Base-by-base conservation (phyloP, 2,329 filamentous ascomycete genomes). In the Fusarium mundagurra region DNA sequence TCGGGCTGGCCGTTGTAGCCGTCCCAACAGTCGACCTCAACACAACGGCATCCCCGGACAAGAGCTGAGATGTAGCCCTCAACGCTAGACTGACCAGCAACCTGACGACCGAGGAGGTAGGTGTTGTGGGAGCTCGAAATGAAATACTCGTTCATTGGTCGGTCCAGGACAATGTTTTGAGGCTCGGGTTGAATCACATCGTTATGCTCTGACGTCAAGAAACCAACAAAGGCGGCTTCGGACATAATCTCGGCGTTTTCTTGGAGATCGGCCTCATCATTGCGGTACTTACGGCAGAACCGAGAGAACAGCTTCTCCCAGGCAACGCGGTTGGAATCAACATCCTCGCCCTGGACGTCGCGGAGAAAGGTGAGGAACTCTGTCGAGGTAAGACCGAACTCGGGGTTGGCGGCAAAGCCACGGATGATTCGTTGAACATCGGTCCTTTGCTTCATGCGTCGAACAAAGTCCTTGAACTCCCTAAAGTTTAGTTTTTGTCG, bases 111-210 rank as follows among this genome's bases (percentile, higher is more conserved):
- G 9, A 97, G 87, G 2, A 99, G 91, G 79, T 99, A 99, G 1
- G 96, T 99, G 83, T 99, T 99, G 87, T 99, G 96, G 4, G 96
- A 98, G 85, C 95, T 98, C 3, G 96, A 98, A 75, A 99, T 96
- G 85, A 95, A 98, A 83, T 99, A 99, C 81, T 98, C 96, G 81
- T 97, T 98, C 81, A 98, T 86, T 0, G 96, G 96, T 31, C 93
- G 91, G 79, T 97, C 91, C 62, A 98, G 90, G 11, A 86, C 86
- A 63, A 91, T 90, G 34, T 90, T 84, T 18, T 88, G 83, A n/a
- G 90, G 88, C 69, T 89, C 87, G 47, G 89, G 88, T 34, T 88
- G 84, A 47, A 94, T 88, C 6, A 93, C 87, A 5, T 90, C 87
- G 79, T 97, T 97, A 76, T 91, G 88, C 50, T 89, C 89, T 1